A percentile compares a stretch with the other conserved stretches of the same genome.
phyloP scores from a whole-genome alignment of 1,284 basidiomycete genomes.

The Anthracocystis setariae region DNA sequence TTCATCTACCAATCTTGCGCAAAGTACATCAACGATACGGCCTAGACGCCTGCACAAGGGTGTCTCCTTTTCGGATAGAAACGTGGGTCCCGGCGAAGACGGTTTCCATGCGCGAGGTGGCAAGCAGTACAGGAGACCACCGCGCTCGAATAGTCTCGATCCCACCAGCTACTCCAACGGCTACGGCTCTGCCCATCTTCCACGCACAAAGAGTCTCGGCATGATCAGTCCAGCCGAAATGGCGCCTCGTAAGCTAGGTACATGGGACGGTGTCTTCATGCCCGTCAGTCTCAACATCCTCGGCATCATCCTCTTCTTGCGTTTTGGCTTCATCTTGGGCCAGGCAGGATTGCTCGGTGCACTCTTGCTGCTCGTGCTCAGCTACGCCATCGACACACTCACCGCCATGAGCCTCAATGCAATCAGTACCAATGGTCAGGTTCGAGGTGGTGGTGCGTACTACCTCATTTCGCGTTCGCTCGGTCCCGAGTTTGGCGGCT shows the following conservation, averaged over 20 bases:
- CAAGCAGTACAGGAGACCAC: constrained; percentile 31
- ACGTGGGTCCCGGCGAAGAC: constrained; percentile 39
- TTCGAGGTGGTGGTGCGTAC: constrained; percentile 66
- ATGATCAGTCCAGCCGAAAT: constrained; percentile 55
- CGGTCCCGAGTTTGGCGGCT: constrained; percentile 67
- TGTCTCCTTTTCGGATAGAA: constrained; percentile 47
- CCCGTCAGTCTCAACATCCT: constrained; percentile 67
- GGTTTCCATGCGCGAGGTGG: constrained; percentile 19
- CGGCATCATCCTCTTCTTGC: constrained; percentile 66
- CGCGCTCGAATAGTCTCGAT: constrained; percentile 41
- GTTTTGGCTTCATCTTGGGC: constrained; percentile 66
- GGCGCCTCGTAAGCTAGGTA: constrained; percentile 63
- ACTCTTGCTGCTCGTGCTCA: constrained; percentile 57
- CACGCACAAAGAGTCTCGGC: constrained; percentile 47
- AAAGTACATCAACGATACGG: constrained; percentile 26
- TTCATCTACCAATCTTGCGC: constrained; percentile 9
- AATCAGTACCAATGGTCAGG: constrained; percentile 66
- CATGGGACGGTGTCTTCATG: constrained; percentile 67
- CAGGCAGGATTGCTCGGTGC: constrained; percentile 65
- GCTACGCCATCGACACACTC: constrained; percentile 64
- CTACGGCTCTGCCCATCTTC: constrained; percentile 15
- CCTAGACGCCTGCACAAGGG: constrained; percentile 36
- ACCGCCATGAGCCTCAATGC: constrained; percentile 66
- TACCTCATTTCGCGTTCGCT: constrained; percentile 66
- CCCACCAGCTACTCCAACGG: constrained; percentile 11